Evolutionary conservation across 2,329 filamentous ascomycete species (phyloP), one percentile per base, ranked within the genome.

Genomic region (Xylaria sp.): DNA sequence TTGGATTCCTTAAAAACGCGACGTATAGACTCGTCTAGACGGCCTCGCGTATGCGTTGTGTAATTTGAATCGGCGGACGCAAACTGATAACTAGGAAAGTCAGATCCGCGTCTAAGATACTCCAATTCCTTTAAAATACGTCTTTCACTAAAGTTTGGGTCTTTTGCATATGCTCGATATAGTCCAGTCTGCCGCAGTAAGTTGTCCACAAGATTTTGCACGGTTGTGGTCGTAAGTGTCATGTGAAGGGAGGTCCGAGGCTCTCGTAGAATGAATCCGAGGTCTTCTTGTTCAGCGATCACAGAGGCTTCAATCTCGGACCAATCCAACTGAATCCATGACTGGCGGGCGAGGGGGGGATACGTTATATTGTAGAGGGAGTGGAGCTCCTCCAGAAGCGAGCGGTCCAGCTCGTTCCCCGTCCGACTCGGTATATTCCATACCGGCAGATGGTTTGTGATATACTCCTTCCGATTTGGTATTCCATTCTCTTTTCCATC

Each of bases 271-370:
- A 25, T 4, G 17, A 37, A 27, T 9, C 51, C 17, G 1, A 54
- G 57, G 33, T 71, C 61, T 38, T 58, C 47, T 46, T 73, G 70
- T 53, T 74, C 73, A 5, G 49, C 29, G 3, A 44, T 60, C 27
- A 75, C 66, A 10, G 64, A 64, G n/a, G 67, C 59, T 57, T 73
- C 71, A 8, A 72, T 60, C n/a, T 66, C 46, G 7, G 51, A 46
- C 73, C 73, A 75, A 29, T 71, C 66, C 25, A 72, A 15, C 49
- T 72, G 69, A 25, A 67, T 19, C 68, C 65, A 72, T 15, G 67
- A 64, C n/a, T 61, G 55, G 13, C 35, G 60, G 21, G 46, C 49
- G 5, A 58, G 17, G 17, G 67, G 66, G 8, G 52, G 64, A 41
- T 60, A 62, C 38, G 63, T 63, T 27, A 65, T 62, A 25, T 66